Evolutionary conservation across 2,329 filamentous ascomycete species (phyloP).

Genomic region (Cercospora berteroae): DNA sequence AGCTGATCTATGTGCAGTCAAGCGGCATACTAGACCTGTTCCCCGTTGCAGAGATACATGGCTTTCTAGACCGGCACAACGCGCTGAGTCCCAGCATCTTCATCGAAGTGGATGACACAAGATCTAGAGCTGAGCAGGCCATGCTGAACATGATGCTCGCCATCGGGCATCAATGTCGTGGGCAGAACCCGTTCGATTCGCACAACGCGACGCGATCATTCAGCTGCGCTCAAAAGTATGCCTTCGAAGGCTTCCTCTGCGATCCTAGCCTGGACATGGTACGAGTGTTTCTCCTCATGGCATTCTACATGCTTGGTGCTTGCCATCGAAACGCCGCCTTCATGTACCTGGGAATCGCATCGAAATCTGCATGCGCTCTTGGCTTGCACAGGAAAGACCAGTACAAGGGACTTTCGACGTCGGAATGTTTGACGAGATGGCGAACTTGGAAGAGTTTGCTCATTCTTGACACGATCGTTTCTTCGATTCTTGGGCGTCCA

Average conservation of each 20-base stretch:
- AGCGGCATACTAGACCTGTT: conserved; percentile 45
- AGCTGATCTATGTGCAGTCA: conserved; percentile 37
- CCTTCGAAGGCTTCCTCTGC: conserved; percentile 53
- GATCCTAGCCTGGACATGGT: conserved; percentile 56
- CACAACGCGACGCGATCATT: conserved; percentile 45
- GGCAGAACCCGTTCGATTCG: conserved; percentile 17
- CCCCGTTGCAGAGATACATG: conserved; percentile 32
- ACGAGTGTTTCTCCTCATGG: conserved; percentile 55
- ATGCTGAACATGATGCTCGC: conserved; percentile 47
- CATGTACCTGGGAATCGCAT: conserved; percentile 62
- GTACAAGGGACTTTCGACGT: conserved; percentile 19
- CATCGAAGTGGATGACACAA: conserved; percentile 29
- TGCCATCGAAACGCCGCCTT: conserved; percentile 61
- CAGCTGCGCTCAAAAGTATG: conserved; percentile 48
- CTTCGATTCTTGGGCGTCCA: conserved; percentile 51
- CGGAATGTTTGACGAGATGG: conserved; percentile 36
- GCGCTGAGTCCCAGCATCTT: conserved; percentile 23
- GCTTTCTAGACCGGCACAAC: conserved; percentile 22
- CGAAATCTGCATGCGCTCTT: conserved; percentile 56
- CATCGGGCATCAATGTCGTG: conserved; percentile 52
- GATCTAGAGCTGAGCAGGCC: conserved; percentile 39
- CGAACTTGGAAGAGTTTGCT: conserved; percentile 50
- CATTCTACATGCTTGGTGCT: conserved; percentile 59
- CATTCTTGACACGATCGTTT: conserved; percentile 49
- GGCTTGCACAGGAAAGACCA: conserved; percentile 50